Base-by-base conservation (phyloP, 1,284 basidiomycete genomes). In the Vanrija sp. region DNA sequence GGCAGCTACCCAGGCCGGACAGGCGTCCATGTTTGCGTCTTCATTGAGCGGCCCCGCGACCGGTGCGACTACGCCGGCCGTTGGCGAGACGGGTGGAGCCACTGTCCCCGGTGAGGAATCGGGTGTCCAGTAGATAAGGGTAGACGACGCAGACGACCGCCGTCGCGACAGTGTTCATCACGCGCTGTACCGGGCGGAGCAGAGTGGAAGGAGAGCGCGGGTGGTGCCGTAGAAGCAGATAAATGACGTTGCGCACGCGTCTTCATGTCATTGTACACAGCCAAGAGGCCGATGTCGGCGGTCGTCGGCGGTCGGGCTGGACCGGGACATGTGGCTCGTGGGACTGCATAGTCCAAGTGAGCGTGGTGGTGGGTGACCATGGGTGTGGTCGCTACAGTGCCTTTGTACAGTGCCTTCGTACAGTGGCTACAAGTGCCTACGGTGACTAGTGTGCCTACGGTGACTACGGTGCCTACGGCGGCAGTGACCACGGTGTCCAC, bases 1-100 rank as follows among this genome's bases (percentile, higher is more conserved):
- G 57, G 87, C 89, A 49, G 86, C 90, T 10, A 88, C 86, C 18
- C 72, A 73, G 58, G 73, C 73, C 7, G 72, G 73, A 42, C 73
- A 75, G 59, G 68, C 69, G n/a, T 62, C 63, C 52, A 73, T 75
- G 71, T 62, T 59, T 51, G 71, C 73, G 12, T 71, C 52, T 44
- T 49, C 54, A 25, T 55, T 64, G 28, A 64, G 63, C 5, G 69
- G 66, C 3, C 55, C 58, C 23, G 63, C 49, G 1, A 60, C 60
- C 7, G 60, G 60, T 38, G 53, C 60, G 28, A 45, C 52, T 19
- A 68, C 68, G 26, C 66, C 67, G 21, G 50, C 55, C 5, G 51
- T 56, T 16, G 60, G 52, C 21, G 47, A 38, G 26, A 52, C 62
- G 16, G 58, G 61, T 23, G 66, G 66, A 29, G 68, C 65, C 18